phyloP scores from a whole-genome alignment of 2,329 filamentous ascomycete species.

The Exophiala lecanii-corni region DNA sequence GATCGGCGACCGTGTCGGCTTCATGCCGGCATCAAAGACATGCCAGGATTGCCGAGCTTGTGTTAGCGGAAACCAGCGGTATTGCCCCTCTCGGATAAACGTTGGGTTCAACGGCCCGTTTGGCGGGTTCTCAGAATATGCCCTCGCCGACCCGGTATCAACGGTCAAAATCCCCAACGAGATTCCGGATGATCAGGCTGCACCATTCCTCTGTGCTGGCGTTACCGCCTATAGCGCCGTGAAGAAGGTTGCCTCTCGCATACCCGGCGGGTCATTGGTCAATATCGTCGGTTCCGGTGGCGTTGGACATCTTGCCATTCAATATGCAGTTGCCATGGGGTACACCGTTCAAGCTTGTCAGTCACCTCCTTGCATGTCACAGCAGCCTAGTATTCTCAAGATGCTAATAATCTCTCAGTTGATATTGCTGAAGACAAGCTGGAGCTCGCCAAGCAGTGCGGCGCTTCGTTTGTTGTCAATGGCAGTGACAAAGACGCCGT shows the following conservation, averaged over 20 bases:
- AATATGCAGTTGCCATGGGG: not conserved
- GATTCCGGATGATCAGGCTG: constrained; percentile 46
- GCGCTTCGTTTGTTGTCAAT: no score
- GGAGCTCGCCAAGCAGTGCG: not conserved
- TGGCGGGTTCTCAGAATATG: constrained; percentile 29
- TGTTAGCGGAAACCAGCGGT: not conserved
- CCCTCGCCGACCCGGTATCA: constrained; percentile 11
- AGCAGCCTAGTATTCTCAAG: no score
- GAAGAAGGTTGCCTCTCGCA: not conserved
- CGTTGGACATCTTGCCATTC: not conserved
- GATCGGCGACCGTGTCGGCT: constrained; percentile 1
- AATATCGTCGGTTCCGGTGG: constrained; percentile 2
- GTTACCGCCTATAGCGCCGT: constrained; percentile 7
- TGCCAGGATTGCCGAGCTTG: not conserved
- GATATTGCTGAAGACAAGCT: constrained; percentile 1
- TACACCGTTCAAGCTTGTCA: not conserved
- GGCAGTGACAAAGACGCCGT: no score
- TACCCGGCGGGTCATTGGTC: not conserved
- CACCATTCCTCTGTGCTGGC: constrained; percentile 62
- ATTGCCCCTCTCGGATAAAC: not conserved
- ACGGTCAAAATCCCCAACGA: constrained; percentile 34
- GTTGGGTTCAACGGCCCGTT: constrained; percentile 13
- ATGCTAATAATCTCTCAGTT: no score
- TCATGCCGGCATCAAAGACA: not conserved
- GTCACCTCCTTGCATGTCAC: no score